These are phyloP conservation scores for Coniferiporia sulphurascens DNA, from an alignment of 1,284 basidiomycete species.

Conservation along the genomic window DNA sequence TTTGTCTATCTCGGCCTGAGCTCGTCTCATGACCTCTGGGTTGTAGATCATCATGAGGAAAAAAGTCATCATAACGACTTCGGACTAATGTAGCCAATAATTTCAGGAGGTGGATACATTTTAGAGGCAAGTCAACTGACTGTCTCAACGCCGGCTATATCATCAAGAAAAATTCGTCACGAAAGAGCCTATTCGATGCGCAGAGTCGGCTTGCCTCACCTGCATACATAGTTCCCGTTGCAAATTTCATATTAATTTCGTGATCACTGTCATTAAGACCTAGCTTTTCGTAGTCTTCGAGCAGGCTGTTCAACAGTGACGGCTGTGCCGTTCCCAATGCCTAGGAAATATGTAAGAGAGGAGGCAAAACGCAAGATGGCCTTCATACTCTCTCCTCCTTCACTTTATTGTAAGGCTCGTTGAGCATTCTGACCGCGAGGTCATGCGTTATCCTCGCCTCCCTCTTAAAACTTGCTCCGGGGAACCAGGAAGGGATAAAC, in stretches of 20 bases:
- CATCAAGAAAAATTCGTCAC: neutral
- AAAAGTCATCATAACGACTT: slow-evolving; percentile 4
- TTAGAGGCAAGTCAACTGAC: neutral
- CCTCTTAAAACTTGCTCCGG: slow-evolving; percentile 26
- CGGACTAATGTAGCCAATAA: slow-evolving; percentile 1
- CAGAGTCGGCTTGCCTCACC: neutral
- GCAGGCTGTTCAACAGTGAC: neutral
- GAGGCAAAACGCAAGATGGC: neutral
- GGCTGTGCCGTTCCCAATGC: neutral
- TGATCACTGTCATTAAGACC: neutral
- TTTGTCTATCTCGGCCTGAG: slow-evolving; percentile 16
- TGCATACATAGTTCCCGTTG: neutral
- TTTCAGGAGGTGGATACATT: neutral
- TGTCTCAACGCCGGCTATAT: slow-evolving; percentile 11
- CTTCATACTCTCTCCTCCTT: slow-evolving; percentile 24
- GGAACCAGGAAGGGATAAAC: slow-evolving; percentile 15
- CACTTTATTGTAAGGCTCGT: slow-evolving; percentile 26
- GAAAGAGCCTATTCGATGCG: neutral
- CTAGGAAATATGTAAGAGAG: neutral
- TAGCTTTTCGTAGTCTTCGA: neutral
- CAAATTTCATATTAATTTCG: slow-evolving; percentile 2
- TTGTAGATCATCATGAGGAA: slow-evolving; percentile 16
- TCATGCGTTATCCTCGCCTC: slow-evolving; percentile 21
- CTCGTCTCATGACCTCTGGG: slow-evolving; percentile 14
- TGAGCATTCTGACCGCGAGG: slow-evolving; percentile 21